Percentiles rank a stretch among this genome's conserved stretches.
These are phyloP conservation scores for Colletotrichum sublineola DNA, from an alignment of 2,329 filamentous ascomycete genomes.

Conservation along the genomic window DNA sequence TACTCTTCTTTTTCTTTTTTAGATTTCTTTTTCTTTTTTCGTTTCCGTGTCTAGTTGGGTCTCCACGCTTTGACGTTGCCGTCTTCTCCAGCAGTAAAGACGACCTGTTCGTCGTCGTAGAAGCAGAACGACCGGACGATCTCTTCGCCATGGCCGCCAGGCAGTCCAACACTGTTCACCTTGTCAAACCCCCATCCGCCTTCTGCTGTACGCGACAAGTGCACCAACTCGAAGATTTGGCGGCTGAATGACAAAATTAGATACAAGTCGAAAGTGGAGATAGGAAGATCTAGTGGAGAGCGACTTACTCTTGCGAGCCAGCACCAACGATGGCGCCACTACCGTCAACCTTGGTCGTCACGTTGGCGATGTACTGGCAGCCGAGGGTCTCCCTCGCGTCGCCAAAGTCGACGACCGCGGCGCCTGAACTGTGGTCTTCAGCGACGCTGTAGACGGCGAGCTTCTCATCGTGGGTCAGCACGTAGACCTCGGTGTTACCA, in stretches of 20 bases:
- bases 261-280: background rate
- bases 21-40: background rate
- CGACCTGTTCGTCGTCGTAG: constrained; percentile 69
- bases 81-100: constrained; percentile 72
- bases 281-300: background rate
- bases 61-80: constrained; percentile 70
- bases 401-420: constrained; percentile 71
- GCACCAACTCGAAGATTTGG: constrained; percentile 71
- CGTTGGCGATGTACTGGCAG: constrained; percentile 81
- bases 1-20: background rate
- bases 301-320: constrained; percentile 74
- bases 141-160: constrained; percentile 73
- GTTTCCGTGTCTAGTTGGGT: constrained; percentile 41
- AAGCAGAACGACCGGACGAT: constrained; percentile 75
- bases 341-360: constrained; percentile 71
- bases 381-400: constrained; percentile 75
- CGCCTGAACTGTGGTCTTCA: constrained; percentile 72
- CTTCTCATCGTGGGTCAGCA: constrained; percentile 83
- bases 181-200: constrained; percentile 67
- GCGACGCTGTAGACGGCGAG: constrained; percentile 79
- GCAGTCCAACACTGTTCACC: constrained; percentile 69
- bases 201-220: constrained; percentile 64
- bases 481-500: constrained; percentile 73
- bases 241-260: constrained; percentile 54
- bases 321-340: constrained; percentile 72